phyloP scores from a whole-genome alignment of 371 early-diverging fungal genomes.

The Mortierella sp. region DNA sequence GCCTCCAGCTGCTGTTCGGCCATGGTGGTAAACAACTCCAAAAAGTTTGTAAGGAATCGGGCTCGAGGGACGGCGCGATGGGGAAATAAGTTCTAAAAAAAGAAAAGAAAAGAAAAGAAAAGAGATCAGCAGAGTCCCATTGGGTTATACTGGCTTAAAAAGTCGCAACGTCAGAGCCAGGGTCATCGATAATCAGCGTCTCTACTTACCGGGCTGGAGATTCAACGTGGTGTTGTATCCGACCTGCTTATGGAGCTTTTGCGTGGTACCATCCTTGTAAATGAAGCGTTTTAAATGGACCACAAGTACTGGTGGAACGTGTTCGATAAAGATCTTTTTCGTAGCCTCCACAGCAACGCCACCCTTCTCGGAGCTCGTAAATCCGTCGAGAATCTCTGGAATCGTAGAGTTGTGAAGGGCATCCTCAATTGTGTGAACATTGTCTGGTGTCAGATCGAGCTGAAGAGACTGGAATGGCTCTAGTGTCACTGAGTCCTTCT shows the following conservation, averaged over 20 bases:
- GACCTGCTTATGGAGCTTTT: constrained; percentile 89
- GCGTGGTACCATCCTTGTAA: constrained; percentile 81
- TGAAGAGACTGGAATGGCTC: constrained; percentile 93
- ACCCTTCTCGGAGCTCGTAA: constrained; percentile 53
- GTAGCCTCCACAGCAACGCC: constrained; percentile 76
- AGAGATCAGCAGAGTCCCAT: neutral
- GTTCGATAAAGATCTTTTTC: constrained; percentile 86
- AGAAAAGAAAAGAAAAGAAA: neutral
- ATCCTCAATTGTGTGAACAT: constrained; percentile 84
- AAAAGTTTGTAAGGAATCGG: constrained; percentile 66
- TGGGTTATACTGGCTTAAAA: neutral
- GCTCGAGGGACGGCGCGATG: constrained; percentile 54
- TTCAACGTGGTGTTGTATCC: constrained; percentile 73
- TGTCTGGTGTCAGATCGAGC: constrained; percentile 85
- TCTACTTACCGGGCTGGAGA: constrained; percentile 66
- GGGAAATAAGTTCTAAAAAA: constrained; percentile 67
- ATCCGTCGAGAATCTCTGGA: constrained; percentile 82
- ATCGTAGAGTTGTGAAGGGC: constrained; percentile 81
- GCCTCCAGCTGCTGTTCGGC: constrained; percentile 88
- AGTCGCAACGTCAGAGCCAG: too few relatives aligned
- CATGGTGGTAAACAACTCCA: constrained; percentile 97
- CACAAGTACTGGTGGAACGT: constrained; percentile 92
- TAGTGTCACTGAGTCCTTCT: constrained; percentile 82
- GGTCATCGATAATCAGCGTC: too few relatives aligned
- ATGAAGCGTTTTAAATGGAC: constrained; percentile 95